Percentiles rank a stretch among this genome's conserved stretches.
phyloP scores from a whole-genome alignment of 495 filamentous ascomycete genomes.

The Lasiosphaeris hirsuta region DNA sequence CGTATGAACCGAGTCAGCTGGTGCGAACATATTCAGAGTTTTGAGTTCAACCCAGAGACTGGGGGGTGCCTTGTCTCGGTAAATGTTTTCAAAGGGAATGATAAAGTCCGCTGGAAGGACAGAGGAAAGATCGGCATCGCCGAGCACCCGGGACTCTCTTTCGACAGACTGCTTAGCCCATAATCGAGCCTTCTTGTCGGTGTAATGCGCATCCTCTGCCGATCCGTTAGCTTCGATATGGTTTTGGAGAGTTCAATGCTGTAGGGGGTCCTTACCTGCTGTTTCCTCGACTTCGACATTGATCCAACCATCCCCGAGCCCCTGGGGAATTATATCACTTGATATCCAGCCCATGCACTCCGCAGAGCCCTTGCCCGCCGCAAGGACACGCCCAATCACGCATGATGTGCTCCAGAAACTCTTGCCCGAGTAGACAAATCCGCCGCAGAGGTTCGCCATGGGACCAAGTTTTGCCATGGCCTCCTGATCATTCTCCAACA shows the following conservation, averaged over 20 bases:
- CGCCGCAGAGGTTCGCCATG: conserved; percentile 71
- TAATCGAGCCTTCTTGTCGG: conserved; percentile 45
- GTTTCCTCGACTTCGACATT: conserved; percentile 53
- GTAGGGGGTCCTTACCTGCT: conserved; percentile 32
- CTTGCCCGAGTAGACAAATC: conserved; percentile 64
- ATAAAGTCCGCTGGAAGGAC: conserved; percentile 57
- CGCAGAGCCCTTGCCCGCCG: conserved; percentile 58
- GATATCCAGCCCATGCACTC: conserved; percentile 80
- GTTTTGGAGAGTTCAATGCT: conserved; percentile 4
- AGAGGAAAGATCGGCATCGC: conserved; percentile 44
- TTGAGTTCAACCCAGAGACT: conserved; percentile 42
- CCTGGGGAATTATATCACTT: conserved; percentile 51
- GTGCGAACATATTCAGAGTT: conserved; percentile 37
- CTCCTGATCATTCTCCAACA: conserved; percentile 70
- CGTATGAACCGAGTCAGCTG: conserved; percentile 33
- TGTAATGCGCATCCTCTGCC: conserved; percentile 38
- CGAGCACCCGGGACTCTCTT: conserved; percentile 50
- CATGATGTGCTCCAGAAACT: conserved; percentile 84
- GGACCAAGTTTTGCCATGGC: conserved; percentile 64
- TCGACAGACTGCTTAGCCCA: conserved; percentile 49
- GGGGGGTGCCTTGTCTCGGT: conserved; percentile 38
- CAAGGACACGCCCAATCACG: conserved; percentile 72
- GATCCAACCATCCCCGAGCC: conserved; percentile 61
- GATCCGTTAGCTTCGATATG: background rate
- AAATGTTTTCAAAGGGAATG: conserved; percentile 51